Evolutionary conservation across 768 basidiomycete genomes (phyloP).

Genomic region (Hirschioporus abietinus): DNA sequence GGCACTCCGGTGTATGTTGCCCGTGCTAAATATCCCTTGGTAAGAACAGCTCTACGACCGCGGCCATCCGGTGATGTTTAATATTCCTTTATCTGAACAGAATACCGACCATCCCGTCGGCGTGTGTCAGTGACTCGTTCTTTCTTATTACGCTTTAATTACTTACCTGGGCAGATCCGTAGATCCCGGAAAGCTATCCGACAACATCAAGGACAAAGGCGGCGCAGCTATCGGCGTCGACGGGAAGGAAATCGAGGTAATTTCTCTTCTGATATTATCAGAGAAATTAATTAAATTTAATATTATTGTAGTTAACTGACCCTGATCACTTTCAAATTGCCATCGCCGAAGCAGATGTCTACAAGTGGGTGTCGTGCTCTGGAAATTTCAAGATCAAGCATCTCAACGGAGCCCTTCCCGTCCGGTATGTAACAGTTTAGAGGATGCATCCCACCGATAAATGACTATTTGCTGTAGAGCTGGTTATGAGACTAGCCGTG

Average conservation of each 20-base stretch:
- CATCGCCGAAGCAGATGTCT: neutral
- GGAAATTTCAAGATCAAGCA: neutral
- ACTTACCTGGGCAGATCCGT: neutral
- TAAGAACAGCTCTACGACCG: neutral
- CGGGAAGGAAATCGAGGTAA: neutral
- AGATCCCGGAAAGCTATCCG: neutral
- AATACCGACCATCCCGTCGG: neutral
- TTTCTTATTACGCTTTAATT: no score
- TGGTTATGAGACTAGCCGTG: neutral
- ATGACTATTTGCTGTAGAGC: neutral
- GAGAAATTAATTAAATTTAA: neutral
- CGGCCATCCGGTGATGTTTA: no score
- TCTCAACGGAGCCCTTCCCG: neutral
- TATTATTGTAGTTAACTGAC: neutral
- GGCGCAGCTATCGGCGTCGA: neutral
- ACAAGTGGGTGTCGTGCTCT: neutral
- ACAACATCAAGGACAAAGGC: neutral
- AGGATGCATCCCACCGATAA: neutral
- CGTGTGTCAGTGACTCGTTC: neutral
- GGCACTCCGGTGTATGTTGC: neutral
- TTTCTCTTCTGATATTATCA: neutral
- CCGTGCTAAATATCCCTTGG: neutral
- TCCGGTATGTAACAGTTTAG: neutral
- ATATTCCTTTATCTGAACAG: neutral
- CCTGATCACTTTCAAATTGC: neutral